Percentiles rank a stretch among this genome's conserved stretches.
These are phyloP conservation scores for Gymnopilus dilepis DNA, from an alignment of 768 basidiomycete genomes.

Conservation along the genomic window DNA sequence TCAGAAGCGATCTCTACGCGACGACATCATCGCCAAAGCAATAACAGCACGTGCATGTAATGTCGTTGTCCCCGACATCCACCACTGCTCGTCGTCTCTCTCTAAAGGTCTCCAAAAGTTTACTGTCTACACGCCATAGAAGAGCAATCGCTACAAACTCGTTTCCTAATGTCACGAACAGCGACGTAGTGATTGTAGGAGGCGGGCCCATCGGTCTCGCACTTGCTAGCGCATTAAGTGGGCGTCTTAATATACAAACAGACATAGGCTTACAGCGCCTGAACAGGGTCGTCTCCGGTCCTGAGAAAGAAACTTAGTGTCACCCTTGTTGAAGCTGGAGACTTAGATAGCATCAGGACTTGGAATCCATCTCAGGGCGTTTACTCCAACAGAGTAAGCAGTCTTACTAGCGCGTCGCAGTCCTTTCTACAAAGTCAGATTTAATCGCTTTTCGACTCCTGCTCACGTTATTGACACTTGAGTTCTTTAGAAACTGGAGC, in stretches of 20 bases:
- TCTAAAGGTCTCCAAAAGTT: slow-evolving; percentile 6
- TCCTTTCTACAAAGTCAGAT: slow-evolving; percentile 65
- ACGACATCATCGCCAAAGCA: slow-evolving; percentile 4
- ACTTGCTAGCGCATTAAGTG: slow-evolving; percentile 86
- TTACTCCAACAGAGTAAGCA: slow-evolving; percentile 87
- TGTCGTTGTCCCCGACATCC: slow-evolving; percentile 28
- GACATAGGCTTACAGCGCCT: slow-evolving; percentile 10
- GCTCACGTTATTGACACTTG: slow-evolving; percentile 7
- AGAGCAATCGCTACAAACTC: slow-evolving; percentile 7
- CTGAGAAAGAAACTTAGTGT: slow-evolving; percentile 63
- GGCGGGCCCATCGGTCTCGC: slow-evolving; percentile 93
- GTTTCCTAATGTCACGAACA: slow-evolving; percentile 45
- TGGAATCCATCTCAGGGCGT: slow-evolving; percentile 64
- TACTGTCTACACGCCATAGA: background rate
- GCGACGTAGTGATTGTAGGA: slow-evolving; percentile 93
- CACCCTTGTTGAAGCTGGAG: slow-evolving; percentile 82
- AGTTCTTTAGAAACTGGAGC: slow-evolving; percentile 68
- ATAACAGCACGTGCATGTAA: slow-evolving; percentile 4
- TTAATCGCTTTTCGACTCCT: background rate
- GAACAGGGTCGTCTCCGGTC: slow-evolving; percentile 55
- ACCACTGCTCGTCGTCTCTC: slow-evolving; percentile 19
- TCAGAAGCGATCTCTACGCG: slow-evolving; percentile 10
- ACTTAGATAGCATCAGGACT: slow-evolving; percentile 65
- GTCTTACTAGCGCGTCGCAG: slow-evolving; percentile 78
- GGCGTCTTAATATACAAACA: slow-evolving; percentile 25